These are phyloP conservation scores for Ceraceosorus bombacis DNA, from an alignment of 1,284 basidiomycete species.

Conservation along the genomic window DNA sequence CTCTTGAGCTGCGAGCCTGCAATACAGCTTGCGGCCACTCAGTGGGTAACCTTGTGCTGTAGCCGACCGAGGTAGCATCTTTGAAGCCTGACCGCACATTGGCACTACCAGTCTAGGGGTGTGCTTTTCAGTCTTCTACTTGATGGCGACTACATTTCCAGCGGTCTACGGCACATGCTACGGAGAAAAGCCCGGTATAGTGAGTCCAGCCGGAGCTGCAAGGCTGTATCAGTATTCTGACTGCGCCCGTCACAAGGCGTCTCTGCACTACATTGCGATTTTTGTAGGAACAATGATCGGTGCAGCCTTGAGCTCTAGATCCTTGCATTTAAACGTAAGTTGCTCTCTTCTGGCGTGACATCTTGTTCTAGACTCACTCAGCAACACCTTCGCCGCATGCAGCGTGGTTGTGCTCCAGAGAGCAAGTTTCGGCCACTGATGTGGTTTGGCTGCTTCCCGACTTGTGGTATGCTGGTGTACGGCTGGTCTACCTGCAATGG, in stretches of 20 bases:
- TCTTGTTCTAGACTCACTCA: too few relatives aligned
- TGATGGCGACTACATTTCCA: conserved; percentile 6
- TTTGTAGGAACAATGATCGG: conserved; percentile 5
- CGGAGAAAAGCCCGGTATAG: conserved; percentile 2
- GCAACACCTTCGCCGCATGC: too few relatives aligned
- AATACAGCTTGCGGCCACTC: not conserved
- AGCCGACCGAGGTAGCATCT: not conserved
- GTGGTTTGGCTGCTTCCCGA: conserved; percentile 3
- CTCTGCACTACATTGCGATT: conserved; percentile 9
- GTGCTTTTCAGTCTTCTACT: conserved; percentile 1
- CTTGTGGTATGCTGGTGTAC: conserved; percentile 2
- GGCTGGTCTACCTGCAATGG: not conserved
- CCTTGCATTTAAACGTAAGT: not conserved
- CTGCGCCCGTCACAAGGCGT: not conserved
- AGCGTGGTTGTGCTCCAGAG: not conserved
- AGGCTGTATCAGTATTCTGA: too few relatives aligned
- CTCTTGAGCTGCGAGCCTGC: conserved; percentile 5
- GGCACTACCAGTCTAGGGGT: not conserved
- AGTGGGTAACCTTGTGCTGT: not conserved
- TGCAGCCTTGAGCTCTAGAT: not conserved
- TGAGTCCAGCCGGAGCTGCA: too few relatives aligned
- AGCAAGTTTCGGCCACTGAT: conserved; percentile 1
- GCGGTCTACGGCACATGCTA: conserved; percentile 9
- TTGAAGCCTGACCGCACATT: too few relatives aligned
- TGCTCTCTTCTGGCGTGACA: not conserved